phyloP scores from a whole-genome alignment of 2,329 filamentous ascomycete species.

The Beauveria rudraprayagi region DNA sequence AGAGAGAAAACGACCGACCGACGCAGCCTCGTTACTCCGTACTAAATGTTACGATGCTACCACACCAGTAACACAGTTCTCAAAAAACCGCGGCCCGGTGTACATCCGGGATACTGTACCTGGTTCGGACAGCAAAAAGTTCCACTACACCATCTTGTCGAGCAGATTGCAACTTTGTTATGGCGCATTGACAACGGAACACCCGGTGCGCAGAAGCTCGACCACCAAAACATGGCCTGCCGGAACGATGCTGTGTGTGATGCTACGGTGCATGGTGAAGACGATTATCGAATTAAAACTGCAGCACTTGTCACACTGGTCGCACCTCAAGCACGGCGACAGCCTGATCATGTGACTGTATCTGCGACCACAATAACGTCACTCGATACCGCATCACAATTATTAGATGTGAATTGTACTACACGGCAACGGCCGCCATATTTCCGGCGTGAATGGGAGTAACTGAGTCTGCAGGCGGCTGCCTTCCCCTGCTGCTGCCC shows the following conservation, averaged over 20 bases:
- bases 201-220: neutral
- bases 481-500: neutral
- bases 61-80: neutral
- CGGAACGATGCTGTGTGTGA: neutral
- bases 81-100: neutral
- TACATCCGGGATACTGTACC: neutral
- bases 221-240: neutral
- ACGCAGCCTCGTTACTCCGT: neutral
- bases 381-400: neutral
- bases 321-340: neutral
- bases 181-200: neutral
- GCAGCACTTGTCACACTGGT: neutral
- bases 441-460: neutral
- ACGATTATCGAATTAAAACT: neutral
- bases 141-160: conserved; percentile 1
- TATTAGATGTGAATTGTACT: neutral
- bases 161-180: neutral
- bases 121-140: neutral
- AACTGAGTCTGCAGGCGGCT: neutral
- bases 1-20: neutral
- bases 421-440: neutral
- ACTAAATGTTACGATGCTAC: neutral
- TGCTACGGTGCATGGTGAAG: neutral
- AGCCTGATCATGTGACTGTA: neutral
- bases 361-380: neutral